A percentile compares a stretch with the other conserved stretches of the same genome.
These are phyloP conservation scores for Gyromitra esculenta DNA, from an alignment of 2,329 filamentous ascomycete species.

Conservation along the genomic window DNA sequence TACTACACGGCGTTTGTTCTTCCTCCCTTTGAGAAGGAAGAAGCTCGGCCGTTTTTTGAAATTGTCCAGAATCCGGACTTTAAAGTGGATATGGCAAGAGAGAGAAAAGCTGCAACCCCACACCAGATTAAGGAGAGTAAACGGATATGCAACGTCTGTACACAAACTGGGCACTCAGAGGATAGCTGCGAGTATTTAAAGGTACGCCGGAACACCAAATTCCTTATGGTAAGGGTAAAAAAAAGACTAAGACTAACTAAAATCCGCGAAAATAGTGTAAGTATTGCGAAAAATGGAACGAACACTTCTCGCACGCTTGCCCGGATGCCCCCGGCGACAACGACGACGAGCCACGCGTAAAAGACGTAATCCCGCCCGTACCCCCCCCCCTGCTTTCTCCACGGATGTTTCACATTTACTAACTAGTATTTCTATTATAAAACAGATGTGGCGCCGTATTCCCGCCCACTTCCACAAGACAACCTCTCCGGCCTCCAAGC, in stretches of 20 bases:
- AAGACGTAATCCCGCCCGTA: slow-evolving; percentile 29
- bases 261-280: slow-evolving; percentile 32
- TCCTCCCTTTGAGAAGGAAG: slow-evolving; percentile 49
- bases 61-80: slow-evolving; percentile 26
- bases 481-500: slow-evolving; percentile 11
- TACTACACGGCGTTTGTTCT: slow-evolving; percentile 41
- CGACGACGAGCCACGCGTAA: slow-evolving; percentile 24
- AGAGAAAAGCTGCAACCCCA: slow-evolving; percentile 11
- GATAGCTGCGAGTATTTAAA: slow-evolving; percentile 44
- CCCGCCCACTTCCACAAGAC: slow-evolving; percentile 23
- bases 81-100: slow-evolving; percentile 28
- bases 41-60: slow-evolving; percentile 36
- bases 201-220: slow-evolving; percentile 31
- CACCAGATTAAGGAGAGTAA: slow-evolving; percentile 25
- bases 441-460: slow-evolving; percentile 50
- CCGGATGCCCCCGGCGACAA: slow-evolving; percentile 28
- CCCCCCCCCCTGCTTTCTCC: not conserved
- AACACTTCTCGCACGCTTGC: slow-evolving; percentile 55
- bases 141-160: slow-evolving; percentile 50
- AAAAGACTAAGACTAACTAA: slow-evolving; percentile 25
- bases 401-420: slow-evolving; percentile 1
- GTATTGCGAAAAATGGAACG: slow-evolving; percentile 49
- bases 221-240: not conserved
- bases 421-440: not conserved
- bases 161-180: slow-evolving; percentile 31